A percentile compares a stretch with the other conserved stretches of the same genome.
phyloP scores from a whole-genome alignment of 78 protist genomes.

The Emiliania huxleyi region DNA sequence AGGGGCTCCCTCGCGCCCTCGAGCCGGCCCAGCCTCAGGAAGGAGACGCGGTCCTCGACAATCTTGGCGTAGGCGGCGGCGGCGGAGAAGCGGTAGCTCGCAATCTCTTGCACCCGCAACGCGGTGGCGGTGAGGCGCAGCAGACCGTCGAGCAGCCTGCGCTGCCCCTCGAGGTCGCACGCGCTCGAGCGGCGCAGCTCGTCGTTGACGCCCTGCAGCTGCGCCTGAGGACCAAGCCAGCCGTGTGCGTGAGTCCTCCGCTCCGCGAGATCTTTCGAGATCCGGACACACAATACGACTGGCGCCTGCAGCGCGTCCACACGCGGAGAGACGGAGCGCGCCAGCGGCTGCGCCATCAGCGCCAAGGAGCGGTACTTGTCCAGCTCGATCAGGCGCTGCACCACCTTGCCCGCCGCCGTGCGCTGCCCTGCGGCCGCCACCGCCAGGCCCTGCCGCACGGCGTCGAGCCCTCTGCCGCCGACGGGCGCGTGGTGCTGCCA shows the following conservation, averaged over 20 bases:
- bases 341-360: neutral
- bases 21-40: neutral
- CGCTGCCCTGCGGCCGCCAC: neutral
- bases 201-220: neutral
- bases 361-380: neutral
- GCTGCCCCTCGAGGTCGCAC: neutral
- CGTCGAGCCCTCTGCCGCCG: neutral
- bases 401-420: neutral
- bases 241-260: no score
- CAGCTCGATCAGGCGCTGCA: neutral
- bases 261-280: no score
- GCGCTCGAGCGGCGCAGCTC: neutral
- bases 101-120: neutral
- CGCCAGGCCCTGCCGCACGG: neutral
- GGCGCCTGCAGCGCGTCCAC: no score
- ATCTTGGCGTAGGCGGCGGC: neutral
- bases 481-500: neutral
- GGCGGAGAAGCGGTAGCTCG: neutral
- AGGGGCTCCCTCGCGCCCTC: no score
- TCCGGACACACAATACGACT: no score
- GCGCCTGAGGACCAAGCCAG: no score
- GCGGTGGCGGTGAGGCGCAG: neutral
- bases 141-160: neutral
- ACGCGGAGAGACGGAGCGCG: neutral
- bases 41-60: neutral